Evolutionary conservation across 1,284 basidiomycete genomes (phyloP).

Genomic region (Puccinia coronata): DNA sequence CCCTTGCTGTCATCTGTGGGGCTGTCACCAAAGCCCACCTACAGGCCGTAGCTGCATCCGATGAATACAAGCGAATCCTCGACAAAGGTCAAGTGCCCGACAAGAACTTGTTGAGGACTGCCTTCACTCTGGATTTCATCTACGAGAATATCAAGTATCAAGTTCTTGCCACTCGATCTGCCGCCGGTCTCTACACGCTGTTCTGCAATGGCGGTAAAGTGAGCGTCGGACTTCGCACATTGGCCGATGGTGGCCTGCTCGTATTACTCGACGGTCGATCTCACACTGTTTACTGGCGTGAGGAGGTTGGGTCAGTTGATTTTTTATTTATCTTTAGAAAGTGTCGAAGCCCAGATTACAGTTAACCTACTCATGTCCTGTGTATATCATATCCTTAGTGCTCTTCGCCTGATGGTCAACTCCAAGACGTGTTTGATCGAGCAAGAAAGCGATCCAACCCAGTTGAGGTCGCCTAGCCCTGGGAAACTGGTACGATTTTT

Average conservation of each 20-base stretch:
- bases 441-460: constrained; percentile 99
- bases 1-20: constrained; percentile 91
- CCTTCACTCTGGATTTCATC: constrained; percentile 90
- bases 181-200: constrained; percentile 83
- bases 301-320: constrained; percentile 72
- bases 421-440: constrained; percentile 97
- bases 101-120: constrained; percentile 91
- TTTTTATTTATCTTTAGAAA: background rate
- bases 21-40: constrained; percentile 95
- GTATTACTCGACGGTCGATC: constrained; percentile 88
- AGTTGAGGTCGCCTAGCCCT: constrained; percentile 90
- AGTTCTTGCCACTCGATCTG: constrained; percentile 91
- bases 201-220: constrained; percentile 94
- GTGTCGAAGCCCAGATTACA: constrained; percentile 62
- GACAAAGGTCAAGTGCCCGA: constrained; percentile 98
- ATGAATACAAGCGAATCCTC: constrained; percentile 90
- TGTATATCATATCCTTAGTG: background rate
- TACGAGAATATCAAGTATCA: constrained; percentile 95
- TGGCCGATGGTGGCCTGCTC: constrained; percentile 93
- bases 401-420: constrained; percentile 52
- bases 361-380: background rate
- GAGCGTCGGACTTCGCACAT: constrained; percentile 80
- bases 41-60: constrained; percentile 82
- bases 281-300: constrained; percentile 97
- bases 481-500: constrained; percentile 95